Base-by-base conservation (phyloP, 768 basidiomycete genomes). In the Suillus subalutaceus region DNA sequence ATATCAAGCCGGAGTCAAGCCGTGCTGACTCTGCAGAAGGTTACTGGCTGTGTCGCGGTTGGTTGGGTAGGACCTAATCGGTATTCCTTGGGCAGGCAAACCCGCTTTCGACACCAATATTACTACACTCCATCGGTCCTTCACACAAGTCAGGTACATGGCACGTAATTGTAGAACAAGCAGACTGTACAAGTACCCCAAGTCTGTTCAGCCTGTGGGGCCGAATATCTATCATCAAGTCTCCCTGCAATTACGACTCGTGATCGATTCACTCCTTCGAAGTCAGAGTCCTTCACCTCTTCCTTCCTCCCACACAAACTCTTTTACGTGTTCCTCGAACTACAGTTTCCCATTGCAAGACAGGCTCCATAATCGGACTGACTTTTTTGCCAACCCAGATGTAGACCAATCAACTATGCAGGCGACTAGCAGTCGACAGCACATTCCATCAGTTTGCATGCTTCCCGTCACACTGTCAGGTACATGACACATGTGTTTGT, bases 11-110 rank as follows among this genome's bases (percentile, higher is more conserved):
- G 0, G 80, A 85, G n/a, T 86, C 93, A 0, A 95, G 93, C 63
- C 84, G 96, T 9, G 71, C 84, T 0, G 90, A 90, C 65, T 94
- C 92, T 1, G 84, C 86, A 37, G 96, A 98, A 73, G 90, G 86
- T 0, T 98, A 95, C 76, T 96, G 90, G 81, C 80, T 97, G 10
- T 97, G 96, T 73, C 81, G 87, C 57, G 93, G 93, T 1, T 94
- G 85, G 84, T 84, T 81, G 30, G 59, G 41, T 30, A 60, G 41
- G 59, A 32, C 59, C 3, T 43, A 10, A 43, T 43, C 55, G 12
- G 6, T n/a, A 56, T 56, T 37, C 55, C 20, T 37, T 35, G 20
- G 55, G 35, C 55, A 56, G 35, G 18, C 53, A 55, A 20, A 20
- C 18, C 2, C 23, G 52, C 30, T 32, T 32, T 53, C 52, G 52